Percentiles rank a stretch among this genome's conserved stretches.
Conservation (phyloP, 352 stramenopile genomes). For the Phytopythium aichiense region DNA sequence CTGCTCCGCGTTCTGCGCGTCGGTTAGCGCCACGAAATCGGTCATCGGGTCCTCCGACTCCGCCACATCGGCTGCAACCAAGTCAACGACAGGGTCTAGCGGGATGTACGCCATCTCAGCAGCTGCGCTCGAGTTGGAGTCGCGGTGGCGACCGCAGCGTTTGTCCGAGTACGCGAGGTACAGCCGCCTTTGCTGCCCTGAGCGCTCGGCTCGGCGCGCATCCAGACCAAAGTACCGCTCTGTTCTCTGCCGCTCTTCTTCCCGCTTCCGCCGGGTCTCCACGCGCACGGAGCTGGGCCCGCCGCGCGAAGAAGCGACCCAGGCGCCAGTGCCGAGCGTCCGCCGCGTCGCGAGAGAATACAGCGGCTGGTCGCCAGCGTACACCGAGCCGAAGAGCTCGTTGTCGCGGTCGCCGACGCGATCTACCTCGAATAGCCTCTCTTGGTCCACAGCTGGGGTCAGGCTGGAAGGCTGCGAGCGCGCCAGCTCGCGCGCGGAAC, state of each 20-base stretch:
- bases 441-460: background rate
- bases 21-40: constrained; percentile 34
- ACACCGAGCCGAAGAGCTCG: constrained; percentile 56
- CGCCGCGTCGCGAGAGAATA: constrained; percentile 54
- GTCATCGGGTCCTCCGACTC: background rate
- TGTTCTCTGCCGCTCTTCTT: background rate
- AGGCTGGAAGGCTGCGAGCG: background rate
- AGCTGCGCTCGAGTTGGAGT: background rate
- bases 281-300: constrained; percentile 8
- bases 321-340: constrained; percentile 39
- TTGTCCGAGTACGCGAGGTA: constrained; percentile 73
- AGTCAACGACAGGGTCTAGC: constrained; percentile 43
- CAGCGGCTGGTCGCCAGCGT: constrained; percentile 56
- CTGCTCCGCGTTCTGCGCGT: constrained; percentile 63
- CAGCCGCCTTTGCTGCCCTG: constrained; percentile 37
- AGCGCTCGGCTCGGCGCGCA: constrained; percentile 36
- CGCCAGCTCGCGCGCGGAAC: background rate
- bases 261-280: constrained; percentile 7
- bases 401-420: constrained; percentile 64
- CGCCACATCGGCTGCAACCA: background rate
- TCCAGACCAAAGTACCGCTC: constrained; percentile 54
- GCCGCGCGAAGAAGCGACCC: constrained; percentile 19
- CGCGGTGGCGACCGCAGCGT: constrained; percentile 19
- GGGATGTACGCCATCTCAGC: constrained; percentile 58
- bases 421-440: constrained; percentile 68